phyloP scores from a whole-genome alignment of 192 early-diverging fungal genomes.

The Funneliformis mosseae region DNA sequence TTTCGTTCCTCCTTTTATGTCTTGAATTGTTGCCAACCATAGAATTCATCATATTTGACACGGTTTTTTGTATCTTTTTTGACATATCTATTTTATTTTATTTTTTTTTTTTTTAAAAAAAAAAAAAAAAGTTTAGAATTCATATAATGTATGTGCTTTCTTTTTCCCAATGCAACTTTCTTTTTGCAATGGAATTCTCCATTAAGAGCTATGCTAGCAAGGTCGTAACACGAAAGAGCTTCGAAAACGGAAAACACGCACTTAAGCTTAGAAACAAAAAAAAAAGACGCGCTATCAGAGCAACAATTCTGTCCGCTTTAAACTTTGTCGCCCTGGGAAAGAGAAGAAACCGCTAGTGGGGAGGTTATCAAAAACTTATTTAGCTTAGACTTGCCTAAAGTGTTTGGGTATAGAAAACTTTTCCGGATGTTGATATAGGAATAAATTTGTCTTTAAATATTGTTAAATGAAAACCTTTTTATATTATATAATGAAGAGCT shows the following conservation, averaged over 20 bases:
- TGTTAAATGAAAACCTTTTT: too few species aligned
- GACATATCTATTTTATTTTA: not conserved
- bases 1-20: not conserved
- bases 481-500: too few species aligned
- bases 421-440: not conserved
- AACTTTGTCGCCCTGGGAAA: not conserved
- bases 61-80: not conserved
- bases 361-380: not conserved
- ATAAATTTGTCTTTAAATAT: too few species aligned
- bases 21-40: not conserved
- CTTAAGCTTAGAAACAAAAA: not conserved
- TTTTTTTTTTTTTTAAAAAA: too few species aligned
- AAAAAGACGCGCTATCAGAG: not conserved
- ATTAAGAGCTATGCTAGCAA: too few species aligned
- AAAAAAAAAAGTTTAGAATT: too few species aligned
- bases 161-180: too few species aligned
- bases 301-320: not conserved
- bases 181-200: too few species aligned
- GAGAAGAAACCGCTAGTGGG: not conserved
- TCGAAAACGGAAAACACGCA: not conserved
- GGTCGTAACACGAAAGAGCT: not conserved
- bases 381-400: not conserved
- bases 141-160: too few species aligned
- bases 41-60: not conserved
- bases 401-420: not conserved